Base-by-base conservation (phyloP, 768 basidiomycete species). In the Mycena capillaripes region DNA sequence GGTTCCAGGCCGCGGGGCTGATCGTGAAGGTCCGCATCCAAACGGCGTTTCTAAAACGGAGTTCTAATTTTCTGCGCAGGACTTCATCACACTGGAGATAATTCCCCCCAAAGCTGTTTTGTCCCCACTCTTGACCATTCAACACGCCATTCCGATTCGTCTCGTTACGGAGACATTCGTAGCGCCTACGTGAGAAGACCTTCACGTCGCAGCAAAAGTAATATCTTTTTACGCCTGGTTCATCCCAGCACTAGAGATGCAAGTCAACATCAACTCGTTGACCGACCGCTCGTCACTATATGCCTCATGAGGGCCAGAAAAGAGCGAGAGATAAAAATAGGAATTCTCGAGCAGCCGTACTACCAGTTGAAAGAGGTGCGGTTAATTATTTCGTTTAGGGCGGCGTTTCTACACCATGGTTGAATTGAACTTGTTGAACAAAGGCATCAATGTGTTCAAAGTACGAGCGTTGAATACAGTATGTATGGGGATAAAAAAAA, bases 121-220 rank as follows among this genome's bases (percentile, higher is more conserved):
- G 21, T 69, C 72, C 23, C 50, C 72, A 27, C 46, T 70, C 17
- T 17, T 50, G 36, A 23, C 38, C 0, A 27, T 73, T 3, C 66
- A 64, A 50, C 67, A 73, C n/a, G 62, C 56, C 1, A 53, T 73
- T 19, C 62, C 72, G 19, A 65, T 73, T 17, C 72, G 68, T 17
- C 52, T 73, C 14, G 68, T 70, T 38, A 73, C 72, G 25, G 64
- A 73, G 25, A 48, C 61, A 1, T 72, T 64, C 61, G 53, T 62
- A n/a, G 32, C 4, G 19, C 38, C 57, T 34, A 50, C 40, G 11
- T 72, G 65, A 71, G 21, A 25, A 52, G n/a, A 29, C 10, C 11
- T 7, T 55, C 17, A 21, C 16, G 21, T 55, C 16, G 27, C 17
- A 19, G 27, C 14, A n/a, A 19, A 58, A 38, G 21, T 9, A 44